Base-by-base conservation (phyloP, 345 rosid genomes). In the Hibiscus mutabilis region DNA sequence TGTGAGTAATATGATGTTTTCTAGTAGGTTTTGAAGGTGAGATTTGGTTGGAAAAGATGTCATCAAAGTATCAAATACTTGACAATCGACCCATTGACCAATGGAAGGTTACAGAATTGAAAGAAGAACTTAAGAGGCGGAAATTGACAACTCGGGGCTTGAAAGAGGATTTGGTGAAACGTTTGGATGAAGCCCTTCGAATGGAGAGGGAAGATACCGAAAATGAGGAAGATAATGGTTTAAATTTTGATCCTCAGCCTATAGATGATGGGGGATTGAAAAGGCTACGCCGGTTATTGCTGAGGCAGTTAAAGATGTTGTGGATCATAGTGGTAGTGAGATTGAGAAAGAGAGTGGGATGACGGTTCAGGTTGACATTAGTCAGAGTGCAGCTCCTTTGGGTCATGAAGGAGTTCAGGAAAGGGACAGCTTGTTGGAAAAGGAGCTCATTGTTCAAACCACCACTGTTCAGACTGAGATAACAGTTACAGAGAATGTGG, bases 11-110 rank as follows among this genome's bases (percentile, higher is more conserved):
- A 37, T 62, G 64, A 35, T 80, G 15, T 15, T 66, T 72, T 61
- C 55, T 35, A 72, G 10, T 75, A 69, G 81, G 69, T 75, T 64
- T 64, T 63, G 73, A 65, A 61, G 66, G 52, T 71, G 70, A 56
- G 62, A 69, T 69, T 68, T 71, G 55, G 69, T 70, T 66, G 72
- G 83, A 69, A 49, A 85, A 73, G 74, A 88, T 90, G 97, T 88
- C 96, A 57, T 89, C 98, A 12, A 78, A 79, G 13, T 92, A 82
- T 78, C 92, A 96, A 9, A 59, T 87, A 79, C 84, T 92, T 56
- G 90, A 84, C 70, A 82, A 86, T 75, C 77, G 86, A 49, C 96
- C 97, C 66, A 86, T 96, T 77, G 97, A 92, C 76, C 91, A 92
- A 77, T 91, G 89, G 96, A 96, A 87, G n/a, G n/a, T n/a, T n/a